These are phyloP conservation scores for Ciborinia camelliae DNA, from an alignment of 2,329 filamentous ascomycete genomes.

Conservation along the genomic window DNA sequence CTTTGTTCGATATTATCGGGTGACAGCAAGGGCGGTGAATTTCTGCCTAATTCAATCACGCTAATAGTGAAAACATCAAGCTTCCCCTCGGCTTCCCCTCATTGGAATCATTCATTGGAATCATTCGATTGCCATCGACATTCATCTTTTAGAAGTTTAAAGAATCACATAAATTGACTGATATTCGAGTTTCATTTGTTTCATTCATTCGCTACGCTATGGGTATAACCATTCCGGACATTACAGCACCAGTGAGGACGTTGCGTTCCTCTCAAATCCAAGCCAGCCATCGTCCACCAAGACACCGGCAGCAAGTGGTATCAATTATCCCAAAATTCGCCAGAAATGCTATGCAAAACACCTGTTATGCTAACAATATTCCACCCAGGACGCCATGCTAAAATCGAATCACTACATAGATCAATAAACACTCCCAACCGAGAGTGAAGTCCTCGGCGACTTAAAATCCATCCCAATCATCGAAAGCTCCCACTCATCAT, in stretches of 20 bases:
- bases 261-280: slow-evolving; percentile 5
- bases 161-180: not conserved
- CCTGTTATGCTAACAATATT: not conserved
- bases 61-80: not conserved
- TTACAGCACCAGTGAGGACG: not conserved
- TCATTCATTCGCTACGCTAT: slow-evolving; percentile 7
- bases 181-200: not conserved
- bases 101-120: not conserved
- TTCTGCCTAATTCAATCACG: slow-evolving; percentile 7
- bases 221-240: not conserved
- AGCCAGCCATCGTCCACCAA: not conserved
- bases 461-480: slow-evolving; percentile 18
- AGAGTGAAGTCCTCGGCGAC: not conserved
- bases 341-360: slow-evolving; percentile 6
- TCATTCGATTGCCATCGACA: not conserved
- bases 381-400: not conserved
- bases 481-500: slow-evolving; percentile 18
- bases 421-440: slow-evolving; percentile 9
- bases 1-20: not conserved
- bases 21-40: not conserved
- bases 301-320: slow-evolving; percentile 10
- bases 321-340: slow-evolving; percentile 7
- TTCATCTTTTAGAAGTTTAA: not conserved
- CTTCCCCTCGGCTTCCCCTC: slow-evolving; percentile 12
- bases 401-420: not conserved